These are phyloP conservation scores for Cyclocybe cylindracea DNA, from an alignment of 768 basidiomycete genomes.

Conservation along the genomic window DNA sequence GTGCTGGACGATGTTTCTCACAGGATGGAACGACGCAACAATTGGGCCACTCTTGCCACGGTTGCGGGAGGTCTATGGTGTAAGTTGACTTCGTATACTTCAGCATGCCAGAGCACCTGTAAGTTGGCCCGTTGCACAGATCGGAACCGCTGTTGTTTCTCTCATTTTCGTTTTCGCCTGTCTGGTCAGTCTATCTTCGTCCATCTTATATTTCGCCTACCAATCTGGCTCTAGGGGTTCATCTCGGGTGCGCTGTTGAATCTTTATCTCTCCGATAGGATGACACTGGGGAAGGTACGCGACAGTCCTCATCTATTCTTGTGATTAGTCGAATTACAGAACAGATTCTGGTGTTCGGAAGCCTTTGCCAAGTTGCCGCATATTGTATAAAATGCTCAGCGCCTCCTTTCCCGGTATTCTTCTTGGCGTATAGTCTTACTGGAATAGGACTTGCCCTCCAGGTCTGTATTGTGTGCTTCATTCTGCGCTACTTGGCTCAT, in stretches of 20 bases:
- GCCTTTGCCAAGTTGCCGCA: constrained; percentile 51
- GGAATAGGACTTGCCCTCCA: constrained; percentile 43
- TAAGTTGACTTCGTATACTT: constrained; percentile 22
- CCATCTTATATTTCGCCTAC: background rate
- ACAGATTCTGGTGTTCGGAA: constrained; percentile 29
- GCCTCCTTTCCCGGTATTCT: constrained; percentile 63
- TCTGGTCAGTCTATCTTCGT: constrained; percentile 26
- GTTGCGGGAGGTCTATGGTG: constrained; percentile 59
- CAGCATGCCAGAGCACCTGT: background rate
- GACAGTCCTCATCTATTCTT: background rate
- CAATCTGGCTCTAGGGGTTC: constrained; percentile 29
- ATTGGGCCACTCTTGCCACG: constrained; percentile 75
- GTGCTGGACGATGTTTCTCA: constrained; percentile 59
- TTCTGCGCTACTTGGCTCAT: background rate
- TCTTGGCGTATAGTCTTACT: constrained; percentile 42
- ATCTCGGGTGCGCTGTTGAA: constrained; percentile 37
- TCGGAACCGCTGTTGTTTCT: constrained; percentile 57
- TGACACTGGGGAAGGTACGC: constrained; percentile 42
- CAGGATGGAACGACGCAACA: constrained; percentile 80
- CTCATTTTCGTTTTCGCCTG: constrained; percentile 53
- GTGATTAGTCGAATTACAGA: background rate
- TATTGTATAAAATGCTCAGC: constrained; percentile 54
- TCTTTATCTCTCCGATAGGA: constrained; percentile 31
- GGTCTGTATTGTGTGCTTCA: constrained; percentile 27
- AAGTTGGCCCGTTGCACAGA: constrained; percentile 25